phyloP scores from a whole-genome alignment of 306 rosid species.

The Dryas octopetala region DNA sequence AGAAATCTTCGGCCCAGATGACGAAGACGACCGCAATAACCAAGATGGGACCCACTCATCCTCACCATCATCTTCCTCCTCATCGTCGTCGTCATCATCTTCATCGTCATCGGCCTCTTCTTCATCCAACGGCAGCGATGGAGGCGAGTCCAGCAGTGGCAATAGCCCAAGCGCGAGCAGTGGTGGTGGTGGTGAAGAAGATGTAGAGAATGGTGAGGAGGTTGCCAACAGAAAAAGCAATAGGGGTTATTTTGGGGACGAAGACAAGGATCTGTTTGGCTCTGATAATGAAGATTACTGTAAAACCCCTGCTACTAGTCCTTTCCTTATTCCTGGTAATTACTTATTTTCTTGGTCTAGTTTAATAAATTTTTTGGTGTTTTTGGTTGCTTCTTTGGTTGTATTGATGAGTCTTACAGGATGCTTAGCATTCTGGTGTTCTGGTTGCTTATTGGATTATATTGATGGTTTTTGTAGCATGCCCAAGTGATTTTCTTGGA shows the following conservation, averaged over 20 bases:
- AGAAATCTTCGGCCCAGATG: conserved; percentile 70
- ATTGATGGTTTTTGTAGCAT: neutral
- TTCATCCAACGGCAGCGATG: conserved; percentile 59
- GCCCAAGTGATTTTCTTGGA: neutral
- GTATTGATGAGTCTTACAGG: neutral
- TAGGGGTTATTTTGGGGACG: conserved; percentile 26
- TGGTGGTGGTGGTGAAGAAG: conserved; percentile 41
- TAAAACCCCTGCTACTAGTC: conserved; percentile 76
- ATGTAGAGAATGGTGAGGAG: conserved; percentile 57
- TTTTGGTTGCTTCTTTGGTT: neutral
- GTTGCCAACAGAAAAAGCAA: conserved; percentile 33
- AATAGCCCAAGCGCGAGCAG: conserved; percentile 51
- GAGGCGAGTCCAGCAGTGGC: conserved; percentile 38
- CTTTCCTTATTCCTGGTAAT: conserved; percentile 75
- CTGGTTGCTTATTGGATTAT: neutral
- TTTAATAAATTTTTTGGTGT: neutral
- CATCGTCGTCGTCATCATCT: conserved; percentile 56
- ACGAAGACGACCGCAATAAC: conserved; percentile 29
- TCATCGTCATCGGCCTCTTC: conserved; percentile 53
- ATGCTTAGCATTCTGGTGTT: neutral
- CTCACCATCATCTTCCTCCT: conserved; percentile 56
- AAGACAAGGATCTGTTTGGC: conserved; percentile 81
- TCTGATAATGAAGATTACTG: conserved; percentile 85
- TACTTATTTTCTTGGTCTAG: neutral
- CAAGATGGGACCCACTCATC: conserved; percentile 63